Evolutionary conservation across 345 rosid genomes (phyloP), one percentile per base, ranked within the genome.

Genomic region (Citrus mangshanensis): DNA sequence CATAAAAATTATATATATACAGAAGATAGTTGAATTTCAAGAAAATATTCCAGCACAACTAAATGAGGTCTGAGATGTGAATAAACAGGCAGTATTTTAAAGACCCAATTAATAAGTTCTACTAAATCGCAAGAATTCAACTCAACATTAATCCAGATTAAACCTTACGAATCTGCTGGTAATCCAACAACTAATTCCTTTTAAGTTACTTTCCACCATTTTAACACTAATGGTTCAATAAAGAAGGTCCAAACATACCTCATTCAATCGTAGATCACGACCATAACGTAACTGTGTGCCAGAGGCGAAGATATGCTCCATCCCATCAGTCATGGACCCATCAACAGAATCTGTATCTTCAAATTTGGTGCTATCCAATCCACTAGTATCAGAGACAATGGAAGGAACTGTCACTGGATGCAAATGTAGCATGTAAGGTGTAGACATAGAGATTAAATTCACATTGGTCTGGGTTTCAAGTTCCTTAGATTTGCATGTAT

Each of bases 241-340:
- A 5, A 65, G 18, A 73, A 35, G 21, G 70, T 68, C 38, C 30
- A 69, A 67, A 73, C 83, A 67, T 74, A 93, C 99, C 98, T 95
- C 98, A 89, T 95, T 95, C 86, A 93, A 86, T 68, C 99, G 90
- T 83, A 93, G 86, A 89, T 95, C 99, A 38, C 96, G 90, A 73
- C 99, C 99, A 87, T 89, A 95, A 30, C 91, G 92, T 88, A 93
- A 82, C 85, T 90, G 95, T 64, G 91, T 92, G 84, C 87, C 86
- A 71, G 92, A 93, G 87, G 88, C 91, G 81, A 93, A 95, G 81
- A 95, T 93, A 87, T 95, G 96, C 85, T 95, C 99, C 99, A 95
- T 95, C 38, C 99, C 99, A 92, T 95, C 99, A 54, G 88, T 87
- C 82, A 85, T 81, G 78, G 94, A 86, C 61, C 97, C 92, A 76